Base-by-base conservation (phyloP, 352 stramenopile species). In the Globisporangium emineosum region DNA sequence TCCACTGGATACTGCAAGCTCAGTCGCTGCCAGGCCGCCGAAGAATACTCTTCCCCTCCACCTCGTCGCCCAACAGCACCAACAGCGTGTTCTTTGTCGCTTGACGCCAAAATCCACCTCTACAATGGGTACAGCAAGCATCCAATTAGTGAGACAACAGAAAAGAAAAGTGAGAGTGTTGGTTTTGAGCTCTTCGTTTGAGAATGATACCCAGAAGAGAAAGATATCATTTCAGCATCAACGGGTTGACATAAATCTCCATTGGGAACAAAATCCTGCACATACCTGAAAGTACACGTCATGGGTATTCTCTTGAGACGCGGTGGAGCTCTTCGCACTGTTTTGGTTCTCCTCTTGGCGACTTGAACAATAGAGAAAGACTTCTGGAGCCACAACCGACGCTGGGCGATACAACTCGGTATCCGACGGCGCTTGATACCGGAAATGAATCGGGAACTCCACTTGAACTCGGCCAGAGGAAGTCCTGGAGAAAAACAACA, bases 361-460 rank as follows among this genome's bases (percentile, higher is more conserved):
- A 27, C 19, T 8, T 30, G 45, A 58, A 19, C 72, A 86, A 37
- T 68, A 72, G 21, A 89, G 17, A 19, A 87, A 82, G 0, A 83
- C 32, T 10, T 87, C 74, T 21, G 79, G 79, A 25, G 76, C 60
- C 29, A 86, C 58, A n/a, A 89, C 40, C 6, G 50, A 71, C 23
- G 76, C 76, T 54, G 55, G 25, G 4, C 78, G 76, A 51, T 83
- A 84, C 30, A 73, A 30, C 19, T 76, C 62, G 2, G 21, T 72
- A 42, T 71, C 57, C 10, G 79, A 84, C 12, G 79, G 78, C 4
- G 76, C 71, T 76, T 89, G 78, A 47, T 89, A 89, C 17, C 79
- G 74, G 40, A 89, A 81, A 40, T 89, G 79, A 64, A 89, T 83
- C 2, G 79, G 79, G 35, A 83, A 82, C 21, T 84, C 72, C 2